phyloP scores from a whole-genome alignment of 495 filamentous ascomycete species.

The Penicillium steckii region DNA sequence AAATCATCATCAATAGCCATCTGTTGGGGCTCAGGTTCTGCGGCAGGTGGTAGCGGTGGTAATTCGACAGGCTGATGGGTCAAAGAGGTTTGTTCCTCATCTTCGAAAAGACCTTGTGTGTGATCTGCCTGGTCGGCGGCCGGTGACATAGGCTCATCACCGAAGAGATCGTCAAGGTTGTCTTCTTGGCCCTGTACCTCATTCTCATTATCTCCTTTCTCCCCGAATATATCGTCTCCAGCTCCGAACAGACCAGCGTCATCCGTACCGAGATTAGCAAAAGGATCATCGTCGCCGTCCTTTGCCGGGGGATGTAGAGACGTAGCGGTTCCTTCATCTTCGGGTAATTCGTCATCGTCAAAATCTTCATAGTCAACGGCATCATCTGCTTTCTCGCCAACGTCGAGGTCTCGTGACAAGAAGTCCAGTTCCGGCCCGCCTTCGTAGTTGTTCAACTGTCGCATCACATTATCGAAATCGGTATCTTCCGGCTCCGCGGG shows the following conservation, averaged over 20 bases:
- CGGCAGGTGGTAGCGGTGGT: conserved; percentile 20
- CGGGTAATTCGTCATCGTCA: conserved; percentile 66
- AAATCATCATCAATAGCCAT: conserved; percentile 38
- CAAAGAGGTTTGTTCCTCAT: conserved; percentile 31
- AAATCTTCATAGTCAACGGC: conserved; percentile 89
- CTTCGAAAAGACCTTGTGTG: conserved; percentile 41
- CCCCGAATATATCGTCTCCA: conserved; percentile 45
- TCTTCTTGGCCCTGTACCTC: conserved; percentile 29
- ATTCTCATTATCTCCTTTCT: conserved; percentile 25
- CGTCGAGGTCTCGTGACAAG: conserved; percentile 50
- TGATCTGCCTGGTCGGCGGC: conserved; percentile 38
- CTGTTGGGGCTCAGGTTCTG: conserved; percentile 29
- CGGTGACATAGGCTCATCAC: conserved; percentile 45
- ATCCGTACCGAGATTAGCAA: conserved; percentile 28
- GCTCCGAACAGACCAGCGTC: conserved; percentile 54
- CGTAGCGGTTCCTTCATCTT: conserved; percentile 48
- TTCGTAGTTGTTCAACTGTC: conserved; percentile 45
- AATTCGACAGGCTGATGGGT: conserved; percentile 23
- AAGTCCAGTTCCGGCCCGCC: conserved; percentile 43
- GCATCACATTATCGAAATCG: conserved; percentile 51
- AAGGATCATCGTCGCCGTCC: conserved; percentile 17
- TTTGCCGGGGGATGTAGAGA: conserved; percentile 8
- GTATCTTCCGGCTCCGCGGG: conserved; percentile 38
- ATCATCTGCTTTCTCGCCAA: conserved; percentile 74
- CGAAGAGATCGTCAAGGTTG: conserved; percentile 55